Evolutionary conservation across 176 grass and related monocot species (phyloP), one percentile per base, ranked within the genome.

Genomic region (Lolium perenne): DNA sequence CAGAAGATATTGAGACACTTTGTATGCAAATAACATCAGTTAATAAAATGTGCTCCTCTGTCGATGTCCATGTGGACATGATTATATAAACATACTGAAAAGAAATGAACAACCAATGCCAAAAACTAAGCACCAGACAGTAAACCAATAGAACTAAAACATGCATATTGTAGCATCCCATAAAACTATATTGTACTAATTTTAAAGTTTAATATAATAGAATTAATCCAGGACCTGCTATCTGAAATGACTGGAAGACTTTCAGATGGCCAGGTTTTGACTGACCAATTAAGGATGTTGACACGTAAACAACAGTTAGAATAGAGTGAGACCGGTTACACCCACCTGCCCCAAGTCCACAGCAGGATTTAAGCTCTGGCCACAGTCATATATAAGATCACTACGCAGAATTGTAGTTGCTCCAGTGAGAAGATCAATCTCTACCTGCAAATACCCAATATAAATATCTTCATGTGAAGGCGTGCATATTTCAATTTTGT

Each of bases 371-470:
- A 98, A 92, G 71, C 96, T 98, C 84, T 90, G 96, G 18, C 96
- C 96, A 82, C 88, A 98, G 74, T 98, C 96, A 29, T 98, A 98
- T 74, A 90, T 92, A 85, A 98, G 88, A 89, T 98, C 93, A 48
- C 90, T 92, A 61, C 69, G 80, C 82, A 98, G 57, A 92, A 98
- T 90, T 7, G 82, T 95, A 79, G 86, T 91, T 38, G 90, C 86
- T 84, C 96, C 93, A 48, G 96, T 95, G 59, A 95, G 92, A 94
- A 98, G 87, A 92, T 98, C 93, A 74, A 98, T 67, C 84, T 98
- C 96, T 74, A 95, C 96, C 96, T 95, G 78, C 21, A 91, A 91
- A 88, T 66, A 41, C 10, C 26, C 63, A 38, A 48, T 8, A 83
- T 60, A 46, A 89, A 38, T 49, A 88, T 71, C 64, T 41, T 73